A percentile compares a stretch with the other conserved stretches of the same genome.
Evolutionary conservation across 495 filamentous ascomycete genomes (phyloP).

Genomic region (Neurospora sp.): DNA sequence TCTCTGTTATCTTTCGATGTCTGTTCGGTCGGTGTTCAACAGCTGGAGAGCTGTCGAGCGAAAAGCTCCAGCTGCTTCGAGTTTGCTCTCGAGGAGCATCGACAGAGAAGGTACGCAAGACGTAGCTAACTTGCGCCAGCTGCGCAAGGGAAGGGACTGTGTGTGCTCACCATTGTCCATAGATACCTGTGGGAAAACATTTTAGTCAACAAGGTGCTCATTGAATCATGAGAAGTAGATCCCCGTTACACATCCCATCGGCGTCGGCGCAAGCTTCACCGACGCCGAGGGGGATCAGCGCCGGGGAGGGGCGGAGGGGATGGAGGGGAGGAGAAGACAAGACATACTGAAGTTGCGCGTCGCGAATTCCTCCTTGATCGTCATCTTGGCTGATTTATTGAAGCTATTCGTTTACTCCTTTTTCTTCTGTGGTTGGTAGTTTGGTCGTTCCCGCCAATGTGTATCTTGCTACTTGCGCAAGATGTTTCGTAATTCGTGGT

Average conservation of each 20-base stretch:
- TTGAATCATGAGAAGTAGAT: not conserved
- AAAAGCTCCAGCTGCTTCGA: not conserved
- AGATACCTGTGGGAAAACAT: conserved; percentile 66
- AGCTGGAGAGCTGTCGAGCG: not conserved
- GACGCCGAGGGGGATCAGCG: not conserved
- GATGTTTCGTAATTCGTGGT: not conserved
- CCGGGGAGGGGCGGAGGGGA: not conserved
- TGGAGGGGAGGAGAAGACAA: not conserved
- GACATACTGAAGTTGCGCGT: conserved; percentile 96
- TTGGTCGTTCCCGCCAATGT: not conserved
- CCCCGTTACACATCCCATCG: not conserved
- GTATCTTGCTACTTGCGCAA: not conserved
- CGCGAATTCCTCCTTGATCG: conserved; percentile 66
- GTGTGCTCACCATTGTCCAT: conserved; percentile 88
- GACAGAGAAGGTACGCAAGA: not conserved
- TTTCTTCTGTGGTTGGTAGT: not conserved
- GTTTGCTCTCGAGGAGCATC: not conserved
- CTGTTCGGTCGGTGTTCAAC: not conserved
- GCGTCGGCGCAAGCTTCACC: not conserved
- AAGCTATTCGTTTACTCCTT: conserved; percentile 1
- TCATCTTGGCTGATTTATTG: conserved; percentile 29
- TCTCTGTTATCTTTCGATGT: not conserved
- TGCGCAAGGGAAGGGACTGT: not conserved
- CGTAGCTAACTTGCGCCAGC: not conserved
- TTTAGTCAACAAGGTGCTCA: conserved; percentile 12